Base-by-base conservation (phyloP, 2,329 filamentous ascomycete species). In the Curvularia sp. region DNA sequence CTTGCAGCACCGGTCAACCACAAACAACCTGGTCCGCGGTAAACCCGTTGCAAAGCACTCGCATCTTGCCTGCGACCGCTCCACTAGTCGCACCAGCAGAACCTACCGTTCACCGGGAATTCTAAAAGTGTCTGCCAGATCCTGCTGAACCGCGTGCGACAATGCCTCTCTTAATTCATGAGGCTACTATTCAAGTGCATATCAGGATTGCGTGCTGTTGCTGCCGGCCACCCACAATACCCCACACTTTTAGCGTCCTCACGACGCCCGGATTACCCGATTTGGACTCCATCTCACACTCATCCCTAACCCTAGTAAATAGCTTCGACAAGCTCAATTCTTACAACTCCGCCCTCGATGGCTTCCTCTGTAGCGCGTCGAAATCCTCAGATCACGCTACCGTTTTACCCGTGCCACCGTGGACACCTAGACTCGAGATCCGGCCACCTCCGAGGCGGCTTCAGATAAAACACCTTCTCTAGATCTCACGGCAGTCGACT, bases 191-290 rank as follows among this genome's bases (percentile, higher is more conserved):
- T 39, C 23, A 39, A 21, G 47, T 30, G 47, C 32, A 39, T 39
- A 34, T 49, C 34, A 21, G 30, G 23, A 18, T 18, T 48, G 45
- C 45, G 30, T 25, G n/a, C 23, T 49, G 34, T 21, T 39, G 18
- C 32, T 49, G 32, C 32, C 36, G 27, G 34, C 23, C 23, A 38
- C 47, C 43, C 43, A 49, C 8, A 9, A 19, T 39, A 39, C 47
- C 34, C 47, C 34, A 49, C 34, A 28, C 9, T n/a, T 19, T n/a
- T 8, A 34, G n/a, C 23, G 10, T 3, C 8, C 34, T 23, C 39
- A 36, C 9, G 21, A 25, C 47, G 34, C 39, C 15, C 34, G 47
- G 47, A 25, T 49, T 49, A 39, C 47, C 47, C 34, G 28, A 49
- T 8, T 8, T 27, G 34, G 34, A 49, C 30, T 23, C 8, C 8